Evolutionary conservation across 2,329 filamentous ascomycete genomes (phyloP).

Genomic region (Gyromitra esculenta): DNA sequence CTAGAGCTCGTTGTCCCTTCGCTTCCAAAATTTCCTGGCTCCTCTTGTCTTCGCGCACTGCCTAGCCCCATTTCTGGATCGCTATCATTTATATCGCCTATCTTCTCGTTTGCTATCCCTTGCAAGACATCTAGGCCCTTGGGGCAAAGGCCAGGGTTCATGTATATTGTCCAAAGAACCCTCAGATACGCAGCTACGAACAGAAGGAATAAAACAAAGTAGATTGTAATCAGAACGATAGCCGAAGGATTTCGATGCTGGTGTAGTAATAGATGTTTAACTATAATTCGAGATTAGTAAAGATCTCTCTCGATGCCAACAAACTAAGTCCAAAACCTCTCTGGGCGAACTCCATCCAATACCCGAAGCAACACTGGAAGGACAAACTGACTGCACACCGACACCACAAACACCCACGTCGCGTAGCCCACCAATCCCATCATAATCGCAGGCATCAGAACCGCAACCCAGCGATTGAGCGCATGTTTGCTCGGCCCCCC

Average conservation of each 20-base stretch:
- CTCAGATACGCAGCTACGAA: slow-evolving; percentile 76
- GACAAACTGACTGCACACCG: slow-evolving; percentile 71
- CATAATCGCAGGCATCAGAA: slow-evolving; percentile 76
- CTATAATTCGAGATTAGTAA: slow-evolving; percentile 61
- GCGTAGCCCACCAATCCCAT: slow-evolving; percentile 73
- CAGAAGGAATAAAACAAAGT: slow-evolving; percentile 75
- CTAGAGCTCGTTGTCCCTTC: slow-evolving; percentile 52
- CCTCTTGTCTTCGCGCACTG: slow-evolving; percentile 22
- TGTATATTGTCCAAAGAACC: slow-evolving; percentile 73
- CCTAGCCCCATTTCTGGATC: slow-evolving; percentile 52
- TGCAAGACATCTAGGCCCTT: slow-evolving; percentile 64
- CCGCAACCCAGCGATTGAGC: slow-evolving; percentile 69
- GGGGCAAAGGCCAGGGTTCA: slow-evolving; percentile 78
- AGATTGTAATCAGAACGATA: slow-evolving; percentile 75
- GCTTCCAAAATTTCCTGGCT: slow-evolving; percentile 22
- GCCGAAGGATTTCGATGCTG: slow-evolving; percentile 66
- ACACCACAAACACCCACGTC: slow-evolving; percentile 75
- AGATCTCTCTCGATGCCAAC: not conserved
- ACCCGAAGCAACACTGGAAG: not conserved
- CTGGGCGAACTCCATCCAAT: slow-evolving; percentile 12
- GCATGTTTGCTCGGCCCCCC: slow-evolving; percentile 58
- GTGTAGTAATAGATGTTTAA: slow-evolving; percentile 74
- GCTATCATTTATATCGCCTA: slow-evolving; percentile 56
- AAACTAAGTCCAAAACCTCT: slow-evolving; percentile 3
- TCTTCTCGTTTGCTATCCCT: slow-evolving; percentile 58